A percentile compares a stretch with the other conserved stretches of the same genome.
Evolutionary conservation across 2,329 filamentous ascomycete species (phyloP).

Genomic region (Zymoseptoria tritici): DNA sequence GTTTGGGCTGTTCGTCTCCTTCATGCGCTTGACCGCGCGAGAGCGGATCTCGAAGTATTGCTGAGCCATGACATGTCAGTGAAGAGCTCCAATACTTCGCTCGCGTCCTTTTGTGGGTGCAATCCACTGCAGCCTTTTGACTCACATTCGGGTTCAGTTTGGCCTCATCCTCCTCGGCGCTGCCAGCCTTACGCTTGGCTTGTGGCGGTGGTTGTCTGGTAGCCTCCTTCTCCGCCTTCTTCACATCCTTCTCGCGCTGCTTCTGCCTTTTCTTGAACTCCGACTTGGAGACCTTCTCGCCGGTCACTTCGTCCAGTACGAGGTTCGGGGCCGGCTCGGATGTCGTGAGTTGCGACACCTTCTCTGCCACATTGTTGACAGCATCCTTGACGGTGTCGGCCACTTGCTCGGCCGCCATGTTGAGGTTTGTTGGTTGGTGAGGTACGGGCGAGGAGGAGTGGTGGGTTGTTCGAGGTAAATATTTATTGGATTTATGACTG

Average conservation of each 20-base stretch:
- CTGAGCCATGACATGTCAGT: constrained; percentile 34
- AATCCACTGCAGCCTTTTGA: constrained; percentile 13
- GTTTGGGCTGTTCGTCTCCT: constrained; percentile 65
- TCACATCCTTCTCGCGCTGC: constrained; percentile 75
- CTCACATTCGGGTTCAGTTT: constrained; percentile 68
- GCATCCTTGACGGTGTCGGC: constrained; percentile 33
- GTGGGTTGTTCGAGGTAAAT: neutral
- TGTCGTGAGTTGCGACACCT: constrained; percentile 29
- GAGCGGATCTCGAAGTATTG: constrained; percentile 97
- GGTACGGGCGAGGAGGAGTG: neutral
- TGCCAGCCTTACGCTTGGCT: constrained; percentile 54
- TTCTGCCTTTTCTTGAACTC: constrained; percentile 90
- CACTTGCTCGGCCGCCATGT: constrained; percentile 29
- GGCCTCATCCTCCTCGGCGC: constrained; percentile 56
- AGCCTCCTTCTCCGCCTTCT: constrained; percentile 81
- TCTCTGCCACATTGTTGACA: constrained; percentile 28
- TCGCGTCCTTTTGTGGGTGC: neutral
- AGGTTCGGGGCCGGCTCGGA: constrained; percentile 43
- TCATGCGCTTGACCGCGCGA: constrained; percentile 68
- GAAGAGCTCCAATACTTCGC: neutral
- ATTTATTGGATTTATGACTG: neutral
- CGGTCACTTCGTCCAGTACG: constrained; percentile 86
- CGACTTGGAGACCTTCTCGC: constrained; percentile 60
- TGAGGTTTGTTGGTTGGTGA: constrained; percentile 2
- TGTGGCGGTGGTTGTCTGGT: constrained; percentile 51